phyloP scores from a whole-genome alignment of 2,329 filamentous ascomycete species.

The Delphinella strobiligena region DNA sequence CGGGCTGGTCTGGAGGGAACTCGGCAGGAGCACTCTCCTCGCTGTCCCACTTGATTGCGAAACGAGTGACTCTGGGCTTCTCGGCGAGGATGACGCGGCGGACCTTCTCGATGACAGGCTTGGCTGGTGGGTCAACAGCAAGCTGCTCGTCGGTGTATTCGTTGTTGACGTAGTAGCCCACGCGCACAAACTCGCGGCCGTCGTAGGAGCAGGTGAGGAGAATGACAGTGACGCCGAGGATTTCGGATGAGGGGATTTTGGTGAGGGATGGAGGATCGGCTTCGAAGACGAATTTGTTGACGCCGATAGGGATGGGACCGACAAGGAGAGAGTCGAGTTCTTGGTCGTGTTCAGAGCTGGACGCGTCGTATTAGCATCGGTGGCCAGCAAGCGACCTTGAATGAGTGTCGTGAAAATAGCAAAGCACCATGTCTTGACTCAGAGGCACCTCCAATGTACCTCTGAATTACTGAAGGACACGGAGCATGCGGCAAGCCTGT shows the following conservation, averaged over 20 bases:
- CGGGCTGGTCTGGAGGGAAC: conserved; percentile 93
- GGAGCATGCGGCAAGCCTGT: too few relatives aligned
- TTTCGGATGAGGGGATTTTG: conserved; percentile 87
- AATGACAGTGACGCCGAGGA: conserved; percentile 93
- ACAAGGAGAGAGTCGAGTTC: conserved; percentile 95
- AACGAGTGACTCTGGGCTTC: conserved; percentile 93
- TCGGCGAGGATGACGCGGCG: conserved; percentile 86
- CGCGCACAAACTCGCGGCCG: conserved; percentile 88
- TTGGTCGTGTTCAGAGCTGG: conserved; percentile 89
- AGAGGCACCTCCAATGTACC: too few relatives aligned
- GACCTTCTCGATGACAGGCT: conserved; percentile 86
- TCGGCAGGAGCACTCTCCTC: conserved; percentile 92
- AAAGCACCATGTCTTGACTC: too few relatives aligned
- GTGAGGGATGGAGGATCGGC: conserved; percentile 83
- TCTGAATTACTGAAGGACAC: too few relatives aligned
- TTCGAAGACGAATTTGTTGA: conserved; percentile 98
- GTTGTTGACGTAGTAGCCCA: conserved; percentile 99
- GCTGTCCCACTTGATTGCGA: conserved; percentile 99
- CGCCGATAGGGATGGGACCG: conserved; percentile 90
- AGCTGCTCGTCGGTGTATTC: conserved; percentile 93
- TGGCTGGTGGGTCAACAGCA: conserved; percentile 75
- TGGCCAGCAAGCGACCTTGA: too few relatives aligned
- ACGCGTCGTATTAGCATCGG: conserved; percentile 2
- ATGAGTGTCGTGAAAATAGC: conserved; percentile 2
- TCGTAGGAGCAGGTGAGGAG: conserved; percentile 95